A percentile compares a stretch with the other conserved stretches of the same genome.
Evolutionary conservation across 495 filamentous ascomycete species (phyloP).

Genomic region (Umbilicaria muhlenbergii): DNA sequence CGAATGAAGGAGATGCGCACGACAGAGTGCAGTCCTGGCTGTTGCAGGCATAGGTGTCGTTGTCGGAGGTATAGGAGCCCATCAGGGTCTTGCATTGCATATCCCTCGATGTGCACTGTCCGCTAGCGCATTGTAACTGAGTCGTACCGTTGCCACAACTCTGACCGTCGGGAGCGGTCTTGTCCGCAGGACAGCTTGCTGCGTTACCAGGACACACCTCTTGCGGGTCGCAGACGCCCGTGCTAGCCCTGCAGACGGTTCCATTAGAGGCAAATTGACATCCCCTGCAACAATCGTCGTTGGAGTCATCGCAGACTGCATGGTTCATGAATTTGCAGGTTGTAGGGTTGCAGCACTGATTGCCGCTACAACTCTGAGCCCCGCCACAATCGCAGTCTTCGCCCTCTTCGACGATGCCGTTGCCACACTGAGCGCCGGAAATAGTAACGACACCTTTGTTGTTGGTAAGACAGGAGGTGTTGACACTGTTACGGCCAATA

Average conservation of each 20-base stretch:
- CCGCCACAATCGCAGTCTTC: conserved; percentile 97
- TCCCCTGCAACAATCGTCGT: conserved; percentile 73
- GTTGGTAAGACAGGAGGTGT: conserved; percentile 56
- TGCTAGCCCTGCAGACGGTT: conserved; percentile 65
- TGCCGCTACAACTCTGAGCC: conserved; percentile 45
- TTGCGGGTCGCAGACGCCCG: conserved; percentile 64
- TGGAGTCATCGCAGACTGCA: conserved; percentile 75
- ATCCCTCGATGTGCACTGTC: conserved; percentile 88
- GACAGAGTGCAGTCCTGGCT: conserved; percentile 54
- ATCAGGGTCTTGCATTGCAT: conserved; percentile 79
- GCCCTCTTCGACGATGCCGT: conserved; percentile 87
- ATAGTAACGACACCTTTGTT: conserved; percentile 81
- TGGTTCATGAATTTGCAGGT: conserved; percentile 75
- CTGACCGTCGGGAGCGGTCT: conserved; percentile 50
- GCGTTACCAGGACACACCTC: conserved; percentile 66
- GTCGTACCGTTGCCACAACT: conserved; percentile 41
- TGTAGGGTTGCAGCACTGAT: conserved; percentile 68
- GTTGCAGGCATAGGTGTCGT: conserved; percentile 73
- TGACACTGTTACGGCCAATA: conserved; percentile 63
- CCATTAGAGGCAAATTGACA: conserved; percentile 57
- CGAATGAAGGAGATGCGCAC: conserved; percentile 59
- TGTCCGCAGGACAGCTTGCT: conserved; percentile 59
- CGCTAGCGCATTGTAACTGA: conserved; percentile 69
- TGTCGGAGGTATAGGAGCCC: conserved; percentile 58
- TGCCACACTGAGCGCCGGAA: conserved; percentile 76